A percentile compares a stretch with the other conserved stretches of the same genome.
Evolutionary conservation across 805 yeast species (phyloP).

Genomic region (Saccharomycopsis schoenii): DNA sequence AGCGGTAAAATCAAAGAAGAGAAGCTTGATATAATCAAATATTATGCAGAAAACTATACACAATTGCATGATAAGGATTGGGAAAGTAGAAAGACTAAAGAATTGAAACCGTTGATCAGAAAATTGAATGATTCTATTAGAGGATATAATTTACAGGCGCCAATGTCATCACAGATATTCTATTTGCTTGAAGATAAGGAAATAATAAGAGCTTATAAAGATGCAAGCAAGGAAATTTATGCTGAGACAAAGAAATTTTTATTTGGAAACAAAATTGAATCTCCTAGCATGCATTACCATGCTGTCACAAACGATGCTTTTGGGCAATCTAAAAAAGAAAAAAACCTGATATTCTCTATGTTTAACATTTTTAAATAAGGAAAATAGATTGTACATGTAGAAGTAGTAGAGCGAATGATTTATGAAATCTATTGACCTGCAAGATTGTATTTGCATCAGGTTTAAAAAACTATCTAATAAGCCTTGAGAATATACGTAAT

Average conservation of each 20-base stretch:
- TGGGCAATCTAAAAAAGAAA: neutral
- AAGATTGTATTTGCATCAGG: too few relatives aligned
- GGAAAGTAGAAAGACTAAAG: constrained; percentile 27
- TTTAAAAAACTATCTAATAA: too few relatives aligned
- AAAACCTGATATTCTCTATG: neutral
- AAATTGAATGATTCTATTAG: constrained; percentile 40
- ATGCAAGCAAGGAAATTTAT: constrained; percentile 21
- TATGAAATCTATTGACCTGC: too few relatives aligned
- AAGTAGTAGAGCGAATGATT: neutral
- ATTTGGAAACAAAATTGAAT: neutral
- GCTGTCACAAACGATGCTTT: neutral
- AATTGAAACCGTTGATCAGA: constrained; percentile 28
- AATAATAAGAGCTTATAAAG: constrained; percentile 29
- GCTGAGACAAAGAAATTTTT: neutral
- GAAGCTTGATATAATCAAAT: constrained; percentile 2
- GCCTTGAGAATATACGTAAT: too few relatives aligned
- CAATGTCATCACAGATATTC: constrained; percentile 46
- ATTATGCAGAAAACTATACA: neutral
- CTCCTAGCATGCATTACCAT: neutral
- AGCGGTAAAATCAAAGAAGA: constrained; percentile 19
- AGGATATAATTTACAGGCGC: constrained; percentile 57
- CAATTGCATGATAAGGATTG: constrained; percentile 25
- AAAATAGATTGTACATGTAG: too few relatives aligned
- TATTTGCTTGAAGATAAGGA: constrained; percentile 39
- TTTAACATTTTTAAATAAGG: neutral